phyloP scores from a whole-genome alignment of 75 land plant species.

The Cryptomeria japonica region DNA sequence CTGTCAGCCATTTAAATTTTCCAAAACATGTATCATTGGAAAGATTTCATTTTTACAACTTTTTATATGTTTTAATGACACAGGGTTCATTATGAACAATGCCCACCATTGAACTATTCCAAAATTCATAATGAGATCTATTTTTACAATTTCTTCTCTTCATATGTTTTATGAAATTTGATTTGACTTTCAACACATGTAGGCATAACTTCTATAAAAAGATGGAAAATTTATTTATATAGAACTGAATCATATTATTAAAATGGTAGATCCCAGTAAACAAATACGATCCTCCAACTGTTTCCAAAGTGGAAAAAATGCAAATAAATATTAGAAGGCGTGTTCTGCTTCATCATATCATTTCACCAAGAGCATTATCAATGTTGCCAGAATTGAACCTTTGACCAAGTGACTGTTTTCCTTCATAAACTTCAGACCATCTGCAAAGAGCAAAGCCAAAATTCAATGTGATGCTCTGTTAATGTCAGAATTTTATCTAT shows the following conservation, averaged over 20 bases:
- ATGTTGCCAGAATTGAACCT: background rate
- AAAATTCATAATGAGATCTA: too few relatives aligned
- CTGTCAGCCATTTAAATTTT: too few relatives aligned
- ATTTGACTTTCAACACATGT: background rate
- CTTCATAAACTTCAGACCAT: background rate
- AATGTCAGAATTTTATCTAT: background rate
- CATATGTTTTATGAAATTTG: too few relatives aligned
- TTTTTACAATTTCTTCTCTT: too few relatives aligned
- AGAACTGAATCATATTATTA: background rate
- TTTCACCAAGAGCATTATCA: background rate
- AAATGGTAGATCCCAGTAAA: background rate
- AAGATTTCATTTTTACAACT: too few relatives aligned
- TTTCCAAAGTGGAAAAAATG: background rate
- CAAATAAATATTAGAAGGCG: background rate
- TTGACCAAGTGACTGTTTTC: background rate
- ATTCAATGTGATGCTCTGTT: background rate
- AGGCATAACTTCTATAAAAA: background rate
- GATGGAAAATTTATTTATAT: background rate
- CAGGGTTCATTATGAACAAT: background rate
- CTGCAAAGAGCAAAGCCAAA: background rate
- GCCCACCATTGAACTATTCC: background rate
- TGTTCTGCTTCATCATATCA: background rate
- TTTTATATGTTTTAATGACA: too few relatives aligned
- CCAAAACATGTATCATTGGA: too few relatives aligned
- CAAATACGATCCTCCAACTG: background rate